A percentile compares a stretch with the other conserved stretches of the same genome.
phyloP scores from a whole-genome alignment of 148 eudicot genomes.

The Cornus florida region DNA sequence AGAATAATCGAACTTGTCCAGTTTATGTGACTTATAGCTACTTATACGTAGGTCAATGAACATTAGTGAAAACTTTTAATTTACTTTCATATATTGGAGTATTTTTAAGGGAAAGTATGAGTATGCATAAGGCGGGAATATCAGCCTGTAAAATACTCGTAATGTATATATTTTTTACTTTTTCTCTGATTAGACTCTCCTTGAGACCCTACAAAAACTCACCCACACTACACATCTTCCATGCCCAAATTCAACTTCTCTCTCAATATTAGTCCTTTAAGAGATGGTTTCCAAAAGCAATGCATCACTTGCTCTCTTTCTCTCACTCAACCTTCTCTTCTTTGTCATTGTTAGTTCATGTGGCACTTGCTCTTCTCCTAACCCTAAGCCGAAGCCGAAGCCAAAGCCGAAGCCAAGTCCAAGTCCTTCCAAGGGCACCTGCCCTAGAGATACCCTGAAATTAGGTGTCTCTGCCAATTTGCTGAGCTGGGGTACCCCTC shows the following conservation, averaged over 20 bases:
- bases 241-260: background rate
- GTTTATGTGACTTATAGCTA: too few species aligned
- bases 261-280: background rate
- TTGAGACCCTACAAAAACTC: background rate
- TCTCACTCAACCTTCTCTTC: conserved; percentile 43
- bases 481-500: conserved; percentile 45
- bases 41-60: too few species aligned
- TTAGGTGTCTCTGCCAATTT: conserved; percentile 53
- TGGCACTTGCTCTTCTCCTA: conserved; percentile 18
- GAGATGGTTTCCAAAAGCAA: conserved; percentile 25
- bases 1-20: too few species aligned
- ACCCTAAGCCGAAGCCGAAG: conserved; percentile 22
- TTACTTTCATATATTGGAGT: too few species aligned
- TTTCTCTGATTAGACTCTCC: too few species aligned
- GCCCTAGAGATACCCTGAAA: conserved; percentile 61
- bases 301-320: conserved; percentile 35
- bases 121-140: too few species aligned
- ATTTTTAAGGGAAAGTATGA: too few species aligned
- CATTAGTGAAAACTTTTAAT: too few species aligned
- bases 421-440: conserved; percentile 10
- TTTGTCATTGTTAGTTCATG: conserved; percentile 37
- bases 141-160: too few species aligned
- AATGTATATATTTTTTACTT: too few species aligned
- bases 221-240: background rate
- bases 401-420: conserved; percentile 19